Conservation (phyloP, 192 early-diverging fungal genomes). For the Gryganskiella cystojenkinii region DNA sequence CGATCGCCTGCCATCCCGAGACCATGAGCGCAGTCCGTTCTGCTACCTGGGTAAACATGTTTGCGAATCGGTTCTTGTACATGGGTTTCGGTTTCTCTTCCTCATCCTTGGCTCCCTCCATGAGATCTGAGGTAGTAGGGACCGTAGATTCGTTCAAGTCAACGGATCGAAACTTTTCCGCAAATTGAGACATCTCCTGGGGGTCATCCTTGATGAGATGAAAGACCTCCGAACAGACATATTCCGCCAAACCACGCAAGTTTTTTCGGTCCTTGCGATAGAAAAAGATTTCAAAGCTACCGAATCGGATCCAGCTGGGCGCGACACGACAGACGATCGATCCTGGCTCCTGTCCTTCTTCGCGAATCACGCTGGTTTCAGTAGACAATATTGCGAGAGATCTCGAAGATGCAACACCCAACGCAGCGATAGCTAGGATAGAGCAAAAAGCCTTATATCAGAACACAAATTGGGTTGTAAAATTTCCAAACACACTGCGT, state of each 20-base stretch:
- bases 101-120: background rate
- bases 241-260: constrained; percentile 77
- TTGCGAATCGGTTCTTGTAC: constrained; percentile 66
- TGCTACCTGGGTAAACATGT: constrained; percentile 66
- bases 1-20: constrained; percentile 83
- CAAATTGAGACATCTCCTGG: constrained; percentile 23
- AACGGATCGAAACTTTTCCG: constrained; percentile 1
- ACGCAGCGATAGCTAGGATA: constrained; percentile 62
- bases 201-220: constrained; percentile 44
- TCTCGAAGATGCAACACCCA: constrained; percentile 82
- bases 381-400: constrained; percentile 78
- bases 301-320: constrained; percentile 88
- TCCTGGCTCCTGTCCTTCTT: constrained; percentile 75
- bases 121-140: background rate
- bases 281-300: constrained; percentile 86
- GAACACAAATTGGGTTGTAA: background rate
- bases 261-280: constrained; percentile 69
- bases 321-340: constrained; percentile 82
- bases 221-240: constrained; percentile 68
- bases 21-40: constrained; percentile 75
- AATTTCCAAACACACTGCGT: background rate
- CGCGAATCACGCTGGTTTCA: constrained; percentile 68
- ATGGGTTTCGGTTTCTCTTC: background rate
- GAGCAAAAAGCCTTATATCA: too few species aligned
- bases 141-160: background rate